phyloP scores from a whole-genome alignment of 2,329 filamentous ascomycete species.

The Zalaria sp. region DNA sequence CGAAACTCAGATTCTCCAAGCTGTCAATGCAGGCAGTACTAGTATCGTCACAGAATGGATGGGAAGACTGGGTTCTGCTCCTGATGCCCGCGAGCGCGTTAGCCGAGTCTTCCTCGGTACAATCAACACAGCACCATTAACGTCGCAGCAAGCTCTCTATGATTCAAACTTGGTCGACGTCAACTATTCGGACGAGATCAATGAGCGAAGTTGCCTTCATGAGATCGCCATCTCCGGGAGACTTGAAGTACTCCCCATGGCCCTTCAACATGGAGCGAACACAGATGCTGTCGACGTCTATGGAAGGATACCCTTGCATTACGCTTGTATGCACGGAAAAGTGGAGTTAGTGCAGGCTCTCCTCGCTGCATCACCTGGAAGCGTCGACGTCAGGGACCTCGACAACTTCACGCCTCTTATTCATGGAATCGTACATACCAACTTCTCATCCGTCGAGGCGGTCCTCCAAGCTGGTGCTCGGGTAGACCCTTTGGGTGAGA shows the following conservation, averaged over 20 bases:
- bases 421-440: slow-evolving; percentile 82
- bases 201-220: slow-evolving; percentile 89
- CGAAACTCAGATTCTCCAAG: slow-evolving; percentile 77
- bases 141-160: slow-evolving; percentile 61
- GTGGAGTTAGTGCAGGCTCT: slow-evolving; percentile 69
- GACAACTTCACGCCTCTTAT: slow-evolving; percentile 96
- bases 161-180: slow-evolving; percentile 74
- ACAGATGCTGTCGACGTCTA: slow-evolving; percentile 81
- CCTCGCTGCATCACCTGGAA: slow-evolving; percentile 38
- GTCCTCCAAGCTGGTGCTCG: slow-evolving; percentile 68
- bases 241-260: slow-evolving; percentile 59
- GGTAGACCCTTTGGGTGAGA: slow-evolving; percentile 71
- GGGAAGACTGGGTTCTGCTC: slow-evolving; percentile 48
- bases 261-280: slow-evolving; percentile 61
- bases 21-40: slow-evolving; percentile 68
- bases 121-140: slow-evolving; percentile 69
- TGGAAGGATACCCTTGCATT: slow-evolving; percentile 83
- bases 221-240: slow-evolving; percentile 94
- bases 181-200: slow-evolving; percentile 93
- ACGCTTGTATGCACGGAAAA: slow-evolving; percentile 88
- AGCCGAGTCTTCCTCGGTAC: slow-evolving; percentile 84
- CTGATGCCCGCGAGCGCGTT: slow-evolving; percentile 57
- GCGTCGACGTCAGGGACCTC: slow-evolving; percentile 75
- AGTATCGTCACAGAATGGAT: slow-evolving; percentile 69
- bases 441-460: slow-evolving; percentile 64